A percentile compares a stretch with the other conserved stretches of the same genome.
Conservation (phyloP, 768 basidiomycete species). For the Coprinellus micaceus region DNA sequence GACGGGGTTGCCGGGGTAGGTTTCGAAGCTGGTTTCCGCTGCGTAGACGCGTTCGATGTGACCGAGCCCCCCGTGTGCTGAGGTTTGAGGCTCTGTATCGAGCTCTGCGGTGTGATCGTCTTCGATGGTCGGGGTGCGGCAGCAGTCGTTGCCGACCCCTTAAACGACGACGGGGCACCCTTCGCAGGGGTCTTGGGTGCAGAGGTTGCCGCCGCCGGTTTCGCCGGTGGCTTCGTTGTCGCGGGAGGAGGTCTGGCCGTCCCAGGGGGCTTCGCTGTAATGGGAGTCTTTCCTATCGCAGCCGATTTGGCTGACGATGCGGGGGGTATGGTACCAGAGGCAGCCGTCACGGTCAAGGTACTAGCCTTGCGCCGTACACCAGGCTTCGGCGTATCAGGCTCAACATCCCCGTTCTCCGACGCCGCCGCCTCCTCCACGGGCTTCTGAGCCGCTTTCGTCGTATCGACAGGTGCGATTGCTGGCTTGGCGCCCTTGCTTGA, state of each 20-base stretch:
- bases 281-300: conserved; percentile 10
- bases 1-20: conserved; percentile 21
- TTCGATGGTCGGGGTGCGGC: conserved; percentile 15
- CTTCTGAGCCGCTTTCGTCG: neutral
- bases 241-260: conserved; percentile 11
- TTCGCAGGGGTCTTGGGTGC: conserved; percentile 16
- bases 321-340: conserved; percentile 5
- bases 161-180: conserved; percentile 14
- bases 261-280: conserved; percentile 10
- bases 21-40: conserved; percentile 18
- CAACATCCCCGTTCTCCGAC: conserved; percentile 1
- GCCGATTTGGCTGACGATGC: conserved; percentile 22
- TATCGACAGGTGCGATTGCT: conserved; percentile 4
- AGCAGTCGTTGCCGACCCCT: conserved; percentile 23
- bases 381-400: conserved; percentile 8
- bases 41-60: conserved; percentile 17
- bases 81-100: conserved; percentile 28
- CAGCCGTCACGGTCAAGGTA: conserved; percentile 15
- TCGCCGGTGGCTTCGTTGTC: no score
- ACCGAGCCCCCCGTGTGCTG: conserved; percentile 32
- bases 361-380: conserved; percentile 6
- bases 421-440: neutral
- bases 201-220: conserved; percentile 19
- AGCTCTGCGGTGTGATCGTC: conserved; percentile 17
- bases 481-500: neutral